phyloP scores from a whole-genome alignment of 805 yeast species.

The Barnettozyma wickerhamii region DNA sequence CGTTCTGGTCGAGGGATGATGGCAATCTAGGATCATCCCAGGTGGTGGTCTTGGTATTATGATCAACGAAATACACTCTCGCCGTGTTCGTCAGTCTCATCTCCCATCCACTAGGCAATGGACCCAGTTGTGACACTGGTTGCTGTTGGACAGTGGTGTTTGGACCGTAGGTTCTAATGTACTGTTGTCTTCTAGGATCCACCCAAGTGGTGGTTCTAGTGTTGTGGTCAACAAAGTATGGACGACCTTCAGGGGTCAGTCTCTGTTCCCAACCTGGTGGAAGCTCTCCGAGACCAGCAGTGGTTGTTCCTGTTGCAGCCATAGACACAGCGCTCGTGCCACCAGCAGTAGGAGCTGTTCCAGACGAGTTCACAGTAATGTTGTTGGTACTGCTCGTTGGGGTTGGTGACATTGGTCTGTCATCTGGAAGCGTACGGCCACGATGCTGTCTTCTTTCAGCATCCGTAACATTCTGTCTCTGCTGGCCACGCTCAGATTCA shows the following conservation, averaged over 20 bases:
- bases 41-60: slow-evolving; percentile 97
- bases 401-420: slow-evolving; percentile 31
- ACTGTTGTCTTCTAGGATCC: slow-evolving; percentile 98
- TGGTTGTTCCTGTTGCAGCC: slow-evolving; percentile 75
- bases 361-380: slow-evolving; percentile 45
- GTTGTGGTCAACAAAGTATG: slow-evolving; percentile 97
- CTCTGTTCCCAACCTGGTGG: slow-evolving; percentile 99
- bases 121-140: slow-evolving; percentile 96
- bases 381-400: slow-evolving; percentile 19
- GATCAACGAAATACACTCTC: slow-evolving; percentile 97
- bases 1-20: slow-evolving; percentile 94
- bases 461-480: slow-evolving; percentile 67
- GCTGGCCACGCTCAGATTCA: slow-evolving; percentile 59
- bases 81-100: slow-evolving; percentile 99
- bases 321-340: slow-evolving; percentile 62
- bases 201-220: slow-evolving; percentile 99
- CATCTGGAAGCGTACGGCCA: slow-evolving; percentile 83
- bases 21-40: slow-evolving; percentile 99
- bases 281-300: slow-evolving; percentile 93
- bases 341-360: slow-evolving; percentile 40
- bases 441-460: slow-evolving; percentile 89
- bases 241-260: slow-evolving; percentile 96
- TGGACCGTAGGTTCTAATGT: slow-evolving; percentile 90
- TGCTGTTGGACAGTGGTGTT: slow-evolving; percentile 93
- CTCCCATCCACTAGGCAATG: slow-evolving; percentile 99